These are phyloP conservation scores for Epichloe brachyelytri DNA, from an alignment of 2,329 filamentous ascomycete genomes.

Conservation along the genomic window DNA sequence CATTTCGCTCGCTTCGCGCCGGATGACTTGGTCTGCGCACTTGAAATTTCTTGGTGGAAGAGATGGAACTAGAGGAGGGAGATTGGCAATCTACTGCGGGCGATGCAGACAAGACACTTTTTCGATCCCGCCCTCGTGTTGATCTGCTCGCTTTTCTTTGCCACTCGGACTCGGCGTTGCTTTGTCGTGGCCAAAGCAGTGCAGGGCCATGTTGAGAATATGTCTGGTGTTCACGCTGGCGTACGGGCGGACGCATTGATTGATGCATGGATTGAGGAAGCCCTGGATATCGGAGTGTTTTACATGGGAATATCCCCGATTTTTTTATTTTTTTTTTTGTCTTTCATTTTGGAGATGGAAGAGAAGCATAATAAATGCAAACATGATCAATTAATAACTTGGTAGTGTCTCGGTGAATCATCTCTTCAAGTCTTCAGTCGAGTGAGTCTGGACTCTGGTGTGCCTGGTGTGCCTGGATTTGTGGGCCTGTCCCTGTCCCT, in stretches of 20 bases:
- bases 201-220: slow-evolving; percentile 7
- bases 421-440: no score
- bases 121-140: not conserved
- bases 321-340: not conserved
- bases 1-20: slow-evolving; percentile 9
- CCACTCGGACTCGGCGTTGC: not conserved
- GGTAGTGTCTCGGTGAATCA: no score
- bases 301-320: slow-evolving; percentile 4
- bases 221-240: slow-evolving; percentile 13
- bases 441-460: not conserved
- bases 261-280: not conserved
- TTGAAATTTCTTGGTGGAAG: slow-evolving; percentile 10
- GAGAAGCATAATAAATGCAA: slow-evolving; percentile 1
- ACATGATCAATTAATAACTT: not conserved
- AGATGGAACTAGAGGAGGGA: not conserved
- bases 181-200: not conserved
- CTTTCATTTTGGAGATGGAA: slow-evolving; percentile 4
- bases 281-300: slow-evolving; percentile 8
- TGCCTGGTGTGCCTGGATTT: not conserved
- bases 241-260: not conserved
- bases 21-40: not conserved
- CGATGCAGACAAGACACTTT: not conserved
- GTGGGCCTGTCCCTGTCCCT: no score
- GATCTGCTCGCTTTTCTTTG: not conserved
- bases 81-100: not conserved